A percentile compares a stretch with the other conserved stretches of the same genome.
Evolutionary conservation across 1,284 basidiomycete species (phyloP).

Genomic region (Athelia sp.): DNA sequence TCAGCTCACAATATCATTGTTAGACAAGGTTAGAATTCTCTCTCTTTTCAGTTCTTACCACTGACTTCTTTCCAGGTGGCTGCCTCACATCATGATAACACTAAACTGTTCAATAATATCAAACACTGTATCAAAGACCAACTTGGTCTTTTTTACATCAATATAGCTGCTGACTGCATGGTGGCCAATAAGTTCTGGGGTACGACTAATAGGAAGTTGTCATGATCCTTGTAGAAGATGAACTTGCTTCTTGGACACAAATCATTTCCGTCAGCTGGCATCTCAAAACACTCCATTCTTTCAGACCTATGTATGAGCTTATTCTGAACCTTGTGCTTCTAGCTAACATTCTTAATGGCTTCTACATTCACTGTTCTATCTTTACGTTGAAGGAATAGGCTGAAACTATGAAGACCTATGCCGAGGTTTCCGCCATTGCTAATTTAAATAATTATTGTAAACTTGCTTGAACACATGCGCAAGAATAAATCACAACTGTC

Average conservation of each 20-base stretch:
- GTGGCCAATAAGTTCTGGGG: slow-evolving; percentile 8
- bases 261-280: slow-evolving; percentile 4
- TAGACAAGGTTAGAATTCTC: slow-evolving; percentile 5
- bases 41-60: not conserved
- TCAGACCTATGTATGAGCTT: slow-evolving; percentile 1
- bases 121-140: not conserved
- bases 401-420: no score
- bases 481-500: no score
- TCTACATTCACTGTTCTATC: slow-evolving; percentile 1
- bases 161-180: slow-evolving; percentile 4
- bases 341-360: slow-evolving; percentile 3
- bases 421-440: no score
- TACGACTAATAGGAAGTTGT: not conserved
- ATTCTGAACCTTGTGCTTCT: slow-evolving; percentile 1
- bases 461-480: no score
- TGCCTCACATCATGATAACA: slow-evolving; percentile 5
- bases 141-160: slow-evolving; percentile 8
- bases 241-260: slow-evolving; percentile 3
- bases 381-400: no score
- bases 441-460: no score
- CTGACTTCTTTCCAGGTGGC: not conserved
- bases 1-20: slow-evolving; percentile 3
- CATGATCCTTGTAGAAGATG: slow-evolving; percentile 6
- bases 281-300: slow-evolving; percentile 3
- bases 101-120: slow-evolving; percentile 1